Conservation (phyloP, 441 rosid genomes). For the Rhodomyrtus psidioides region DNA sequence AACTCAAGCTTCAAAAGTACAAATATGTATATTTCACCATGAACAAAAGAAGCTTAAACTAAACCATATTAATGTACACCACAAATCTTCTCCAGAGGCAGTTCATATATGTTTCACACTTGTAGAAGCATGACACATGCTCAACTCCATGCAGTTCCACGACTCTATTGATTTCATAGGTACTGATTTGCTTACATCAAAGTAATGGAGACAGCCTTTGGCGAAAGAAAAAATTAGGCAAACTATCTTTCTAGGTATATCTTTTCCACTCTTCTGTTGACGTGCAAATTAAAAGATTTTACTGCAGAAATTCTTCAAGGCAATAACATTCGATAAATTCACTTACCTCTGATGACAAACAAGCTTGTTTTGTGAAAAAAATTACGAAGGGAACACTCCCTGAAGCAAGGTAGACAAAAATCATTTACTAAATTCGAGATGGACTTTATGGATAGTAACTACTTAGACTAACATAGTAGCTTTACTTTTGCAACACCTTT, state of each 20-base stretch:
- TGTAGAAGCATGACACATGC: background rate
- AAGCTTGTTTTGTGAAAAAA: background rate
- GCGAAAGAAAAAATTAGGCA: background rate
- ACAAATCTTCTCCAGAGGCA: background rate
- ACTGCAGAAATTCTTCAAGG: background rate
- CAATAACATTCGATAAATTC: background rate
- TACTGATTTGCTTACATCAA: background rate
- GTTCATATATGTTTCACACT: background rate
- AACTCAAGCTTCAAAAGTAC: background rate
- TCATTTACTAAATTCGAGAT: background rate
- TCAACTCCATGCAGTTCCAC: background rate
- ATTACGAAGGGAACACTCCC: background rate
- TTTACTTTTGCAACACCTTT: background rate
- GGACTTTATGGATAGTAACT: background rate
- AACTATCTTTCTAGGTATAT: background rate
- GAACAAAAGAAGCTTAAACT: background rate
- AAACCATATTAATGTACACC: background rate
- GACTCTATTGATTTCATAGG: background rate
- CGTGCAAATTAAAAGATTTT: background rate
- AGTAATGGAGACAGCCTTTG: background rate
- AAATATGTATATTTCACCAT: background rate
- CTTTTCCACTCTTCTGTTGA: background rate
- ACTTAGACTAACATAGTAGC: background rate
- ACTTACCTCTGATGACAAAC: background rate
- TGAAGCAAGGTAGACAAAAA: background rate